Conservation (phyloP, 805 yeast species). For the Pichia occidentalis region DNA sequence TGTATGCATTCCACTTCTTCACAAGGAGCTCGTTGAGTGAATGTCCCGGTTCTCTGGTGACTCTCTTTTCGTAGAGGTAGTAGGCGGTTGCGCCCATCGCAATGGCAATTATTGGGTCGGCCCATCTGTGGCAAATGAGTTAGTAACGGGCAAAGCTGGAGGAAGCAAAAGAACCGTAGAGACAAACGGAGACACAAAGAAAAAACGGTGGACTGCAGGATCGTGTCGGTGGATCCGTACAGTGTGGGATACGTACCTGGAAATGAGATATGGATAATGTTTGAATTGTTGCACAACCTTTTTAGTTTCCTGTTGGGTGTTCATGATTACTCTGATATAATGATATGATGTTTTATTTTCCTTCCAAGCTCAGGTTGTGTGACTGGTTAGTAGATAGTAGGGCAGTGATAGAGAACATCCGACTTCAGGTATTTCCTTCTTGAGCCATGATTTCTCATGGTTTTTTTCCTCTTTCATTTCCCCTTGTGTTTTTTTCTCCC, state of each 20-base stretch:
- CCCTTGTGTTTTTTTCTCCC: no score
- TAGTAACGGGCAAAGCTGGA: slow-evolving; percentile 7
- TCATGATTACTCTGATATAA: no score
- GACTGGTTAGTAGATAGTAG: no score
- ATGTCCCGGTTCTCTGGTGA: slow-evolving; percentile 54
- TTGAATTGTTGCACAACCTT: slow-evolving; percentile 15
- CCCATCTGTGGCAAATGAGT: slow-evolving; percentile 29
- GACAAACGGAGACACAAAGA: neutral
- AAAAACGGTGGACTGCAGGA: neutral
- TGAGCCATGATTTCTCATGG: no score
- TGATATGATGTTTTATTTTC: no score
- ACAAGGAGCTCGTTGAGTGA: slow-evolving; percentile 44
- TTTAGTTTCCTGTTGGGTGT: slow-evolving; percentile 7
- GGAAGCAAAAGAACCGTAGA: slow-evolving; percentile 14
- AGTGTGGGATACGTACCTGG: slow-evolving; percentile 33
- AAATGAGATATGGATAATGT: slow-evolving; percentile 39
- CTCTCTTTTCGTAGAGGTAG: slow-evolving; percentile 54
- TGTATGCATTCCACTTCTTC: slow-evolving; percentile 10
- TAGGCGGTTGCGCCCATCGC: slow-evolving; percentile 58
- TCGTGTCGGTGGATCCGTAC: neutral
- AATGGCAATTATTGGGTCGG: slow-evolving; percentile 63
- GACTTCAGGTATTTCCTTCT: no score
- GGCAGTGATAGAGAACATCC: no score
- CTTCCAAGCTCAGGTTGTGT: no score
- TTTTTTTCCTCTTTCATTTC: no score